Evolutionary conservation across 148 eudicot genomes (phyloP).

Genomic region (Limonium bicolor): DNA sequence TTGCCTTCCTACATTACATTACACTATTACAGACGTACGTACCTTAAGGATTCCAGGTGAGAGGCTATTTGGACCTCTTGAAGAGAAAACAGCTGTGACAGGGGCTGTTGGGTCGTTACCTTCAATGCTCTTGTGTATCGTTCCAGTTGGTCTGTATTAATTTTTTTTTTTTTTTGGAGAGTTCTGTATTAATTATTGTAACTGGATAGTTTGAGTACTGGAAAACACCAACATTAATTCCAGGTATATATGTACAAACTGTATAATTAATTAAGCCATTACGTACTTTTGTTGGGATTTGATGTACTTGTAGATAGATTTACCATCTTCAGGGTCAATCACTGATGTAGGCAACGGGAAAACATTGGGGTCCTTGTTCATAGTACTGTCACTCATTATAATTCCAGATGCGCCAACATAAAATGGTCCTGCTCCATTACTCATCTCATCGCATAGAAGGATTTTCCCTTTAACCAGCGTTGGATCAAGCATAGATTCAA

Average conservation of each 20-base stretch:
- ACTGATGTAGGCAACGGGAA: constrained; percentile 12
- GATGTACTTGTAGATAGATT: constrained; percentile 13
- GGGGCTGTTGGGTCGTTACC: constrained; percentile 19
- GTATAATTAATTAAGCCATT: too few relatives aligned
- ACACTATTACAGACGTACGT: too few relatives aligned
- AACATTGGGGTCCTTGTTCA: background rate
- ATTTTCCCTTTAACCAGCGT: constrained; percentile 20
- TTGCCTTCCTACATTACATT: too few relatives aligned
- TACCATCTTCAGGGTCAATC: background rate
- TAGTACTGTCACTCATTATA: background rate
- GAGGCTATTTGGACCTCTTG: constrained; percentile 19
- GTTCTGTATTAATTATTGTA: background rate
- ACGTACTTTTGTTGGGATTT: too few relatives aligned
- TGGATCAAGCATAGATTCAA: background rate
- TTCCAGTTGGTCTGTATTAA: constrained; percentile 13
- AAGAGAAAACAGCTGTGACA: constrained; percentile 17
- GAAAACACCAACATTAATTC: too few relatives aligned
- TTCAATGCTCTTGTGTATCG: constrained; percentile 17
- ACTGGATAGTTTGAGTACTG: background rate
- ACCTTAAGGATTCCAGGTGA: constrained; percentile 20
- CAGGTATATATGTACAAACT: too few relatives aligned
- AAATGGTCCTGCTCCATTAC: background rate
- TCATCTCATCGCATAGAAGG: constrained; percentile 5
- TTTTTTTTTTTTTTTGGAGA: background rate
- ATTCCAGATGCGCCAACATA: constrained; percentile 13